Conservation (phyloP, 2,329 filamentous ascomycete genomes). For the Exophiala lecanii-corni region DNA sequence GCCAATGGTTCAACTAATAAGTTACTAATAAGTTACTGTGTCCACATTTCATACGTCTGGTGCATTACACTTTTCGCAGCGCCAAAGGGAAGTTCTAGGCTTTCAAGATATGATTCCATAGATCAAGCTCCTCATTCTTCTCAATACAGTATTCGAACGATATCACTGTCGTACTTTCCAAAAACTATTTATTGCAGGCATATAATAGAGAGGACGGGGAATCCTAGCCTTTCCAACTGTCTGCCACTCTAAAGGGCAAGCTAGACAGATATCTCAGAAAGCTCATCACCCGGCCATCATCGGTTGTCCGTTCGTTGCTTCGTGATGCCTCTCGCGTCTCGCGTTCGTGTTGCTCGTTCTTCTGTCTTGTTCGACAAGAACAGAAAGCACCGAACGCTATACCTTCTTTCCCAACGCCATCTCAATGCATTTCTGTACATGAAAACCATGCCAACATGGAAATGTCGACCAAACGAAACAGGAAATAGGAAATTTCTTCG, state of each 20-base stretch:
- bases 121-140: neutral
- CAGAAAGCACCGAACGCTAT: constrained; percentile 20
- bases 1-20: too few relatives aligned
- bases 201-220: constrained; percentile 10
- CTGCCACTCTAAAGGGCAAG: constrained; percentile 10
- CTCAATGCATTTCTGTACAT: constrained; percentile 21
- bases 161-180: neutral
- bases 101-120: too few relatives aligned
- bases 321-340: constrained; percentile 28
- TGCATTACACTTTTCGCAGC: too few relatives aligned
- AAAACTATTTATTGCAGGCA: constrained; percentile 21
- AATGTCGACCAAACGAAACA: neutral
- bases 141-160: neutral
- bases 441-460: constrained; percentile 5
- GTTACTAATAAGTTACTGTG: too few relatives aligned
- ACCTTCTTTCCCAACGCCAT: constrained; percentile 15
- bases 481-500: neutral
- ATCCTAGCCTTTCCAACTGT: constrained; percentile 3
- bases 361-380: constrained; percentile 1
- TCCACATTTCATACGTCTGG: too few relatives aligned
- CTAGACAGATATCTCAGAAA: constrained; percentile 6
- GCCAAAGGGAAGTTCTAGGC: too few relatives aligned
- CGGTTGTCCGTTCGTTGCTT: constrained; percentile 24
- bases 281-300: constrained; percentile 14
- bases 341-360: constrained; percentile 22